A percentile compares a stretch with the other conserved stretches of the same genome.
These are phyloP conservation scores for Phyllachora maydis DNA, from an alignment of 2,329 filamentous ascomycete species.

Conservation along the genomic window DNA sequence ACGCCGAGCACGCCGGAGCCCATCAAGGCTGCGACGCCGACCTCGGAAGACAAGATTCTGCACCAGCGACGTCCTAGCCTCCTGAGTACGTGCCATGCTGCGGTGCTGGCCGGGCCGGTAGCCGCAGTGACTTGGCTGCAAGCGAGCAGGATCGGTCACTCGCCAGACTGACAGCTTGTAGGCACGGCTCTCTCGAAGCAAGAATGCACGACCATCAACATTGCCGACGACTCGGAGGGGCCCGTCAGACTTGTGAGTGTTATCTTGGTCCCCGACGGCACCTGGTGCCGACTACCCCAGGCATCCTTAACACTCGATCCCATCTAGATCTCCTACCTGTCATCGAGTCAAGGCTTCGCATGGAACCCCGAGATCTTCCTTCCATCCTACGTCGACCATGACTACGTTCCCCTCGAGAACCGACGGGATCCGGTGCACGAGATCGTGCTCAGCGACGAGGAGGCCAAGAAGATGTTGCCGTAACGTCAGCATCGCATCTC, in stretches of 20 bases:
- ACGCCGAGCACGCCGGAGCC: slow-evolving; percentile 24
- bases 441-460: slow-evolving; percentile 59
- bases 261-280: slow-evolving; percentile 1
- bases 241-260: slow-evolving; percentile 45
- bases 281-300: too few species aligned
- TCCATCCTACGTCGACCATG: slow-evolving; percentile 55
- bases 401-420: slow-evolving; percentile 55
- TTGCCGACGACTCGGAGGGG: slow-evolving; percentile 48
- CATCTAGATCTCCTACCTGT: slow-evolving; percentile 46
- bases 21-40: slow-evolving; percentile 18
- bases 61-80: slow-evolving; percentile 40
- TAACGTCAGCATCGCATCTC: too few species aligned
- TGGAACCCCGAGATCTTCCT: slow-evolving; percentile 80
- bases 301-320: too few species aligned
- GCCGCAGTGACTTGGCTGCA: not conserved
- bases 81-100: slow-evolving; percentile 25
- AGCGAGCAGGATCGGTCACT: not conserved
- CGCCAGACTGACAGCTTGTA: slow-evolving; percentile 16
- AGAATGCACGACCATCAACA: slow-evolving; percentile 64
- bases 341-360: slow-evolving; percentile 59
- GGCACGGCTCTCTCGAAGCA: slow-evolving; percentile 52
- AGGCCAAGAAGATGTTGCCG: slow-evolving; percentile 47
- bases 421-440: slow-evolving; percentile 60
- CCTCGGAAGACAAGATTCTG: slow-evolving; percentile 18
- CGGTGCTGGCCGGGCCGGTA: slow-evolving; percentile 3